Percentiles rank a stretch among this genome's conserved stretches.
Evolutionary conservation across 2,329 filamentous ascomycete genomes (phyloP).

Genomic region (Xylariales sp.): DNA sequence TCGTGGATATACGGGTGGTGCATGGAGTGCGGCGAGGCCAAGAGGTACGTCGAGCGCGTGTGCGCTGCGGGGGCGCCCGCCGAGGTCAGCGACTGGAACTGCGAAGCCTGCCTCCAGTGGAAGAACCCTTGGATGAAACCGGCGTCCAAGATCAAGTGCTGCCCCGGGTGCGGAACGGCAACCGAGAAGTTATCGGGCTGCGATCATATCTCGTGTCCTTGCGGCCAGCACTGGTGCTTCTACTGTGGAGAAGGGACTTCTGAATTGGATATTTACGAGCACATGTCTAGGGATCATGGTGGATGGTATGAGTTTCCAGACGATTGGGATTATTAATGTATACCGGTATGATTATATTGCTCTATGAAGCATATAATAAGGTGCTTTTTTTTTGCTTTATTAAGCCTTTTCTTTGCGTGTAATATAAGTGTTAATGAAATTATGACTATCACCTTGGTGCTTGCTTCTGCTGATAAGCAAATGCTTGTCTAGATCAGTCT

Average conservation of each 20-base stretch:
- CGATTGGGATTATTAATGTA: no score
- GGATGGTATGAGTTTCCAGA: not conserved
- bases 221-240: constrained; percentile 35
- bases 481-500: no score
- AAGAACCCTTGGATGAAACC: not conserved
- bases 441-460: no score
- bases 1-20: constrained; percentile 13
- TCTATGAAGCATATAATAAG: no score
- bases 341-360: no score
- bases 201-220: constrained; percentile 33
- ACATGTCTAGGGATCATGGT: not conserved
- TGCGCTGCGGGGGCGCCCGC: constrained; percentile 36
- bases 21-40: constrained; percentile 33
- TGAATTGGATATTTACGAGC: not conserved
- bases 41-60: constrained; percentile 34
- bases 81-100: constrained; percentile 33
- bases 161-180: constrained; percentile 30
- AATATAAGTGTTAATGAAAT: no score
- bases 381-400: no score
- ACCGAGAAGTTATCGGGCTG: constrained; percentile 33
- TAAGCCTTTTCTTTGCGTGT: no score
- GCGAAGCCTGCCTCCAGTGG: constrained; percentile 30
- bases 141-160: constrained; percentile 18
- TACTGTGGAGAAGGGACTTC: constrained; percentile 25
- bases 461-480: no score